Conservation (phyloP, 192 early-diverging fungal genomes). For the Linnemannia exigua region DNA sequence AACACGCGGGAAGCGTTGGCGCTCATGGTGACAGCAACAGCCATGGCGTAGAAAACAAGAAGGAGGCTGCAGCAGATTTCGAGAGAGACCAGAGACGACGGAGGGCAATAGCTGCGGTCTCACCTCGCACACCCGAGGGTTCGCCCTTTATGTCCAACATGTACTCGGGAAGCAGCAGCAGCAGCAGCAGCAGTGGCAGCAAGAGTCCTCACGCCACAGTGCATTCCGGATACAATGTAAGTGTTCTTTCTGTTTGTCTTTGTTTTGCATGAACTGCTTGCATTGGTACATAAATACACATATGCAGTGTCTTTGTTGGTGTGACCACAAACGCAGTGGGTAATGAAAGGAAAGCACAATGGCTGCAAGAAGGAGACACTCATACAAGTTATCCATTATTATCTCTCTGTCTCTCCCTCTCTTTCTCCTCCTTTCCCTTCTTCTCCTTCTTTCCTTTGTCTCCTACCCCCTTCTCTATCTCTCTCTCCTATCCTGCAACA, state of each 20-base stretch:
- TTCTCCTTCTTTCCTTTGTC: constrained; percentile 1
- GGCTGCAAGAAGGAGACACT: too few relatives aligned
- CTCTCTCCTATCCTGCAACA: background rate
- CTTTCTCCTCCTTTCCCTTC: background rate
- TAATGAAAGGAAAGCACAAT: too few relatives aligned
- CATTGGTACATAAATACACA: background rate
- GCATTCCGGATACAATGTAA: constrained; percentile 31
- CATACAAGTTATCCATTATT: too few relatives aligned
- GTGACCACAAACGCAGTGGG: background rate
- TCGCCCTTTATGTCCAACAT: constrained; percentile 1
- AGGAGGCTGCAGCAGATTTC: background rate
- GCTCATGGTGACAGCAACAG: background rate
- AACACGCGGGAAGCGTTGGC: background rate
- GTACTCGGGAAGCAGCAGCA: background rate
- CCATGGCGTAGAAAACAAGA: background rate
- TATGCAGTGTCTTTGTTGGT: too few relatives aligned
- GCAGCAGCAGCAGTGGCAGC: background rate
- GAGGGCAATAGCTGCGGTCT: constrained; percentile 6
- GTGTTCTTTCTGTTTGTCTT: background rate
- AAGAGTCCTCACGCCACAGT: constrained; percentile 27
- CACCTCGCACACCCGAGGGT: constrained; percentile 1
- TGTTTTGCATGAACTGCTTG: background rate
- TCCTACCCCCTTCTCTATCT: background rate
- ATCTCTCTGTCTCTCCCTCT: background rate
- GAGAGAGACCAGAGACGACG: constrained; percentile 9